Evolutionary conservation across 2,329 filamentous ascomycete species (phyloP).

Genomic region (Berkeleyomyces rouxiae): DNA sequence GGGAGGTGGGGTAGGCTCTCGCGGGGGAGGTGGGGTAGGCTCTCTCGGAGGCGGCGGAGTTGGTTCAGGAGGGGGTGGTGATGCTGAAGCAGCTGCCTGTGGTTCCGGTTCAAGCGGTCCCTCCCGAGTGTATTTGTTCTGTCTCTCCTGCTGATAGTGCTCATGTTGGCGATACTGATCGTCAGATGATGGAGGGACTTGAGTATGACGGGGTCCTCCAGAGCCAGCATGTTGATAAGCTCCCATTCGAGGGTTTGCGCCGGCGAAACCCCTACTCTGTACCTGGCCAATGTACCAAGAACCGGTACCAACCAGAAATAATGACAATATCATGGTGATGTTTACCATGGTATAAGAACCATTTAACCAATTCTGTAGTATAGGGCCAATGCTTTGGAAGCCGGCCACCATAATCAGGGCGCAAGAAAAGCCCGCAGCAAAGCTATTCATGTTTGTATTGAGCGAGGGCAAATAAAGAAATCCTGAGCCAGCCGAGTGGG

Average conservation of each 20-base stretch:
- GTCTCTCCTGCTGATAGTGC: slow-evolving; percentile 22
- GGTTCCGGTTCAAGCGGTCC: background rate
- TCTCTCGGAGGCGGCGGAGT: slow-evolving; percentile 12
- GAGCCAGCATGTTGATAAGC: slow-evolving; percentile 14
- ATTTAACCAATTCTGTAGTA: slow-evolving; percentile 56
- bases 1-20: slow-evolving; percentile 17
- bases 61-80: slow-evolving; percentile 16
- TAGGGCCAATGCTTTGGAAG: slow-evolving; percentile 57
- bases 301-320: slow-evolving; percentile 55
- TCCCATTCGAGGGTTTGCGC: slow-evolving; percentile 8
- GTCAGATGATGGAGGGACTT: slow-evolving; percentile 16
- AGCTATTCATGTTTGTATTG: slow-evolving; percentile 74
- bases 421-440: slow-evolving; percentile 68
- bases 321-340: slow-evolving; percentile 53
- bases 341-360: slow-evolving; percentile 56
- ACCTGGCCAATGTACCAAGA: slow-evolving; percentile 48
- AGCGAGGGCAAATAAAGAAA: slow-evolving; percentile 91
- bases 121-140: slow-evolving; percentile 15
- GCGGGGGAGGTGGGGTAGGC: background rate
- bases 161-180: slow-evolving; percentile 18
- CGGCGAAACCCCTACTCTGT: slow-evolving; percentile 19
- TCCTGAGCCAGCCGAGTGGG: slow-evolving; percentile 72
- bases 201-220: slow-evolving; percentile 19
- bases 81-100: slow-evolving; percentile 2
- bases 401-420: slow-evolving; percentile 57